Evolutionary conservation across 495 filamentous ascomycete species (phyloP).

Genomic region (Podospora conica): DNA sequence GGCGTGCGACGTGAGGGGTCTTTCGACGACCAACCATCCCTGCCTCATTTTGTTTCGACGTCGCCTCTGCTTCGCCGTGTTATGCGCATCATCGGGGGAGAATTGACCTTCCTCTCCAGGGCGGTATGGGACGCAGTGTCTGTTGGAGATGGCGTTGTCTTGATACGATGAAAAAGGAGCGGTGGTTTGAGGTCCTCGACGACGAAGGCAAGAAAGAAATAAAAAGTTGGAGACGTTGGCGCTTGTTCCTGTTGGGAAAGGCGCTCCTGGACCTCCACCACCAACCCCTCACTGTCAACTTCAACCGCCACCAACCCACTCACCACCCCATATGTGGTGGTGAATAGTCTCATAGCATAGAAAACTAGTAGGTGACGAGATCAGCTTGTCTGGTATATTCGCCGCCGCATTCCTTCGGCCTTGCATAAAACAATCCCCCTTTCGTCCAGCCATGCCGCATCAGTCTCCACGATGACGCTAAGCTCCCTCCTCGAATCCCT

Average conservation of each 20-base stretch:
- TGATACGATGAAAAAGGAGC: neutral
- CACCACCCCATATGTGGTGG: neutral
- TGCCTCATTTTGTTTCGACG: neutral
- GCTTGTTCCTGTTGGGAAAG: neutral
- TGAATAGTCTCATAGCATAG: neutral
- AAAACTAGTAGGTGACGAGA: neutral
- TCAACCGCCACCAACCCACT: neutral
- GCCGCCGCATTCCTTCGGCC: neutral
- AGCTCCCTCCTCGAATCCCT: neutral
- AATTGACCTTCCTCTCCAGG: neutral
- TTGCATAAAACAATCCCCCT: neutral
- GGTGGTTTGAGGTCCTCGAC: neutral
- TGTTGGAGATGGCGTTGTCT: neutral
- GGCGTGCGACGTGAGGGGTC: conserved; percentile 2
- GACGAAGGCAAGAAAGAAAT: neutral
- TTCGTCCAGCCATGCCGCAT: neutral
- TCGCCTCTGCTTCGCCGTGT: neutral
- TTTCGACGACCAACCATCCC: neutral
- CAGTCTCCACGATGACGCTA: neutral
- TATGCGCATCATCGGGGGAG: neutral
- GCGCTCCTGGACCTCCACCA: neutral
- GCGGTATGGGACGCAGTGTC: neutral
- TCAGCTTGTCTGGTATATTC: neutral
- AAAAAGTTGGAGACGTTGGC: neutral
- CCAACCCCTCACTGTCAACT: neutral